These are phyloP conservation scores for Aquilaria sinensis DNA, from an alignment of 345 rosid genomes.

Conservation along the genomic window DNA sequence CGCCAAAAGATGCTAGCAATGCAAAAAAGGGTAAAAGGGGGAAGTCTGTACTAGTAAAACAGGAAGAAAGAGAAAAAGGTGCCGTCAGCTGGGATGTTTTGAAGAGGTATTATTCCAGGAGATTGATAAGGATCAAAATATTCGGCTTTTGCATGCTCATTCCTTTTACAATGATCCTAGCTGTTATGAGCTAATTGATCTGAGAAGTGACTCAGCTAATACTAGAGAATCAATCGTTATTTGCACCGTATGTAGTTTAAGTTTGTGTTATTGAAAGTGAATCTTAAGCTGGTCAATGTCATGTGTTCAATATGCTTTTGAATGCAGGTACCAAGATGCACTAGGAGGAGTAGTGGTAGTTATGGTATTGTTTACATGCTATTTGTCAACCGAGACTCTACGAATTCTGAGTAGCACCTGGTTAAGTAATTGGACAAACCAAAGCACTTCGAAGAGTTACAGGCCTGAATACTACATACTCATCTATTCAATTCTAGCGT, in stretches of 20 bases:
- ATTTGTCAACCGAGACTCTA: slow-evolving; percentile 67
- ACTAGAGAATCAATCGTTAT: too few species aligned
- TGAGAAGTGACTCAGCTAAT: too few species aligned
- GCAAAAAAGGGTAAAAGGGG: slow-evolving; percentile 43
- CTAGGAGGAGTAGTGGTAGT: slow-evolving; percentile 91
- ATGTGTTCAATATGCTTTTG: slow-evolving; percentile 4
- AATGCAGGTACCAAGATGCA: slow-evolving; percentile 77
- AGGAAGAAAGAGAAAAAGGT: slow-evolving; percentile 97
- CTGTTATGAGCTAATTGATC: too few species aligned
- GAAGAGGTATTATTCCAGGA: slow-evolving; percentile 42
- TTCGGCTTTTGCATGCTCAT: not conserved
- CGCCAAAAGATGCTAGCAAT: slow-evolving; percentile 17
- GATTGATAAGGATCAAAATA: not conserved
- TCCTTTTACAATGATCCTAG: not conserved
- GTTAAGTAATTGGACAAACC: slow-evolving; percentile 90
- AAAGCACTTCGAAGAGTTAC: slow-evolving; percentile 47
- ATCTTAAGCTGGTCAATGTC: not conserved
- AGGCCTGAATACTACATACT: slow-evolving; percentile 58
- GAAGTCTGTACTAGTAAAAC: slow-evolving; percentile 79
- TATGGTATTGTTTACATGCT: slow-evolving; percentile 63
- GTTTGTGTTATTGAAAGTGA: not conserved
- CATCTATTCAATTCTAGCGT: slow-evolving; percentile 58
- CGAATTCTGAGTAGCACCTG: slow-evolving; percentile 87
- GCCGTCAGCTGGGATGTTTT: slow-evolving; percentile 79
- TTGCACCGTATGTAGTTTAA: not conserved